Evolutionary conservation across 1,284 basidiomycete genomes (phyloP), one percentile per base, ranked within the genome.

Genomic region (Neolentinus lepideus): DNA sequence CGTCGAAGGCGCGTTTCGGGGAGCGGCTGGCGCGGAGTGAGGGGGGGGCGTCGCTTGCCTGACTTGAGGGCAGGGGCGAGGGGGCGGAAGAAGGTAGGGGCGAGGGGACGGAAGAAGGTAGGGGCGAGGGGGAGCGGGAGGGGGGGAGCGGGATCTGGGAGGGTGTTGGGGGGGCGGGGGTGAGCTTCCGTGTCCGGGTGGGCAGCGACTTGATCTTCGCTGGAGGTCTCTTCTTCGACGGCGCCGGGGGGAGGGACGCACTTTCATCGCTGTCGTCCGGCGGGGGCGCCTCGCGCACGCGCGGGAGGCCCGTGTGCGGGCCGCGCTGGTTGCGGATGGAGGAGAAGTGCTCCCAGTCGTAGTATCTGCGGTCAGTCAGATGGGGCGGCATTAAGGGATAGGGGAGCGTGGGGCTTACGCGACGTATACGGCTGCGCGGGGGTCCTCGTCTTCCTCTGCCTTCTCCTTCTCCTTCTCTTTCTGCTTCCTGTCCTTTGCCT

Each of bases 301-400:
- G 73, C 2, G 93, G 92, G 3, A 87, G 72, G 4, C 92, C 93
- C 0, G 80, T 73, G 64, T 94, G 92, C 0, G 93, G 93, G 2
- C 92, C 92, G n/a, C 77, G 77, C 31, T 93, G 71, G 67, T 90
- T 94, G 38, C 92, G 87, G 54, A 95, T 88, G 21, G 89, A 92
- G n/a, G 90, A 93, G 66, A 94, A 95, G 68, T 95, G 93, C 66
- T 95, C 91, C 91, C 90, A 94, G 63, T 92, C 90, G 65, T 94
- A 89, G 66, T 94, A 94, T 31, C 89, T 91, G 63, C 16, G 51
- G 36, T 24, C 24, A 46, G 46, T 21, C 24, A n/a, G 6, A 43
- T 43, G 38, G 16, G 38, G 6, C 6, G 8, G 25, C 21, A 50
- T 50, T 46, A 16, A 9, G 47, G 9, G 25, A 29, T 9, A 25